Base-by-base conservation (phyloP, 495 filamentous ascomycete genomes). In the Amphirosellinia nigrospora region DNA sequence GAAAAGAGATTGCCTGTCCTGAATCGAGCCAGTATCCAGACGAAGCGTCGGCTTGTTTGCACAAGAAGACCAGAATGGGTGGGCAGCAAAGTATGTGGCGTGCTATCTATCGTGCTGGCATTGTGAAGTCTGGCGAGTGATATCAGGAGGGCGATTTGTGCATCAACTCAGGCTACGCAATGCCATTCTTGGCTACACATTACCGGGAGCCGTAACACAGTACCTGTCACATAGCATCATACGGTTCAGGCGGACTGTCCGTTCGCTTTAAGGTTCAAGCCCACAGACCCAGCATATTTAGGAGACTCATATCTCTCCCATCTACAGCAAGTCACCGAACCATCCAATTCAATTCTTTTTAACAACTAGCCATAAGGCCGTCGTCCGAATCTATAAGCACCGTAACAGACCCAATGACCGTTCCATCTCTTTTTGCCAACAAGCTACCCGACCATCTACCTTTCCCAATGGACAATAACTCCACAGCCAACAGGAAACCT, bases 121-220 rank as follows among this genome's bases (percentile, higher is more conserved):
- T 41, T 34, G 19, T 19, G 16, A 41, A 32, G 23, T 7, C 64
- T 34, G 43, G 5, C 21, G 0, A 58, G 34, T 50, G 46, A n/a
- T 39, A 64, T 53, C n/a, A 46, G 34, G 19, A 38, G 10, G 10
- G 3, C 16, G 10, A 30, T 65, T 52, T 16, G 46, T 28, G 26
- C 39, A 28, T 34, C 26, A 65, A 32, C 3, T 28, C 28, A 16
- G 7, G 46, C 21, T 39, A 53, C 41, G 62, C 62, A 64, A 64
- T n/a, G 62, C 13, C 16, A 2, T 39, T 28, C 63, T 53, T 52
- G 45, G 63, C 63, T 34, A 50, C 34, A 7, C 8, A 15, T 5
- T 61, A 65, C 63, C 32, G 21, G 39, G 46, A 53, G 21, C 46
- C n/a, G 34, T 34, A 38, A 41, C 32, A 65, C 63, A 65, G 45